Evolutionary conservation across 768 basidiomycete genomes (phyloP).

Genomic region (Coprinopsis cinerea): DNA sequence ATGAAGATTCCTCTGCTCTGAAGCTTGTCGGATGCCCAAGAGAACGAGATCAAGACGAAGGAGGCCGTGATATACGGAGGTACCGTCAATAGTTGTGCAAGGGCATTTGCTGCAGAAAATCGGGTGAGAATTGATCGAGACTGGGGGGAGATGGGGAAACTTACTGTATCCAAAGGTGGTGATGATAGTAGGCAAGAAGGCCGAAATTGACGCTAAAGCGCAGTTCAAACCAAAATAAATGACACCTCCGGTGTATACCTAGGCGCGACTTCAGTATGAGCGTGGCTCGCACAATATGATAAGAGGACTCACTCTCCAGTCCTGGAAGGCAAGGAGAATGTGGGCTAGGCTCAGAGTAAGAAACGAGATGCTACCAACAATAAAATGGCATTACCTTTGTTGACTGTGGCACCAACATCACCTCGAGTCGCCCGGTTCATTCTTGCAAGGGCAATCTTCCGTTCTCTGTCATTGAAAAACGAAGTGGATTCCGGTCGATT

Average conservation of each 20-base stretch:
- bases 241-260: slow-evolving; percentile 62
- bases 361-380: not conserved
- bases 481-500: slow-evolving; percentile 66
- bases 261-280: slow-evolving; percentile 2
- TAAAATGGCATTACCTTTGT: slow-evolving; percentile 39
- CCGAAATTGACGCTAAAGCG: slow-evolving; percentile 72
- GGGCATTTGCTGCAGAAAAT: slow-evolving; percentile 44
- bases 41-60: slow-evolving; percentile 51
- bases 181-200: slow-evolving; percentile 81
- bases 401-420: slow-evolving; percentile 59
- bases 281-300: not conserved
- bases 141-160: slow-evolving; percentile 18
- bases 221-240: slow-evolving; percentile 78
- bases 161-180: slow-evolving; percentile 65
- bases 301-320: slow-evolving; percentile 55
- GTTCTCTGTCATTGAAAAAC: slow-evolving; percentile 47
- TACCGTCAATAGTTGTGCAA: slow-evolving; percentile 70
- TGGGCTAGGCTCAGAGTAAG: slow-evolving; percentile 38
- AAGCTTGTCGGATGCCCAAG: slow-evolving; percentile 59
- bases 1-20: slow-evolving; percentile 54
- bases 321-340: slow-evolving; percentile 53
- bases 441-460: slow-evolving; percentile 58
- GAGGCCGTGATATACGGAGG: slow-evolving; percentile 76
- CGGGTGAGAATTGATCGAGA: slow-evolving; percentile 7
- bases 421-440: slow-evolving; percentile 62